These are phyloP conservation scores for Verticillium dahliae DNA, from an alignment of 2,329 filamentous ascomycete species.

Conservation along the genomic window DNA sequence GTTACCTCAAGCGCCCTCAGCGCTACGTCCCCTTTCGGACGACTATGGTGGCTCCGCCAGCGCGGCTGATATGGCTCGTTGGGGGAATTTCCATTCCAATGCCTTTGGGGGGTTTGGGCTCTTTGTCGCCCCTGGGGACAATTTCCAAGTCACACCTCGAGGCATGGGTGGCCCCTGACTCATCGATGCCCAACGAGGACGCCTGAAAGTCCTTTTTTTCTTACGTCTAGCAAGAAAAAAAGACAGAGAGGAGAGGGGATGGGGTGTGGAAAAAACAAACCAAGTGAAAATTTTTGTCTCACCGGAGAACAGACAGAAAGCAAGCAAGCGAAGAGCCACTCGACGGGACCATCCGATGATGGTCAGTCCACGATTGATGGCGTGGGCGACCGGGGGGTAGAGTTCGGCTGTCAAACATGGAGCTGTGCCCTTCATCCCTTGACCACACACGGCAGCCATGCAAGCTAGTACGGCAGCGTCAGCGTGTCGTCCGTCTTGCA, in stretches of 20 bases:
- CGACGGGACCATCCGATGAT: not conserved
- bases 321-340: not conserved
- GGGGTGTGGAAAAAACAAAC: not conserved
- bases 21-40: not conserved
- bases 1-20: conserved; percentile 7
- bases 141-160: not conserved
- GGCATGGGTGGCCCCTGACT: conserved; percentile 4
- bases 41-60: not conserved
- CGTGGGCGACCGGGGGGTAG: not conserved
- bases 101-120: not conserved
- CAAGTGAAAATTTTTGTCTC: not conserved
- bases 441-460: too few species aligned
- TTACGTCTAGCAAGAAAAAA: not conserved
- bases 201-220: conserved; percentile 1
- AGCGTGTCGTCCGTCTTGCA: not conserved
- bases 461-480: not conserved
- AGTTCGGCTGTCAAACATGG: not conserved
- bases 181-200: conserved; percentile 7
- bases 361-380: not conserved
- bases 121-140: not conserved
- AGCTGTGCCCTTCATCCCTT: not conserved
- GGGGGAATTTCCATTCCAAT: not conserved
- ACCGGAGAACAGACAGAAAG: not conserved
- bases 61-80: not conserved
- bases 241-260: too few species aligned